phyloP scores from a whole-genome alignment of 805 yeast genomes.

The Nakazawaea pomicola region DNA sequence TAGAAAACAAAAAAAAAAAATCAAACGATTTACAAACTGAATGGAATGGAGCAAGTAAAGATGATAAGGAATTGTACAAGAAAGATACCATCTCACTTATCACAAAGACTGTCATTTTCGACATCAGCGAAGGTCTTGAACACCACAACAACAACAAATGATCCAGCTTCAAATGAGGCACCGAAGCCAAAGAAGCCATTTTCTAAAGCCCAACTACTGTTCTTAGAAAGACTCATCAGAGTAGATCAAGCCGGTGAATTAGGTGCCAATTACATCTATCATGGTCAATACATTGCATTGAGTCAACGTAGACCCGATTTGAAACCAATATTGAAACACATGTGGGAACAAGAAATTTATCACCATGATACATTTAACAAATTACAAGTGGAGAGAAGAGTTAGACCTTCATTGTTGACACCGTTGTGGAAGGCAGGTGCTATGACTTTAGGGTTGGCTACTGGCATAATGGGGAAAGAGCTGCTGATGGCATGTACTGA shows the following conservation, averaged over 20 bases:
- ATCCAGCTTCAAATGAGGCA: background rate
- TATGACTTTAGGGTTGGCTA: slow-evolving; percentile 74
- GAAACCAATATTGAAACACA: slow-evolving; percentile 78
- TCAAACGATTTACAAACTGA: background rate
- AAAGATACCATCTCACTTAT: background rate
- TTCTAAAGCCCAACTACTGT: slow-evolving; percentile 57
- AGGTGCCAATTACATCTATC: slow-evolving; percentile 90
- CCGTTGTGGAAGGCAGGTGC: slow-evolving; percentile 96
- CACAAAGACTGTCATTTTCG: background rate
- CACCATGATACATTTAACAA: slow-evolving; percentile 84
- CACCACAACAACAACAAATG: background rate
- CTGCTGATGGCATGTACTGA: slow-evolving; percentile 99
- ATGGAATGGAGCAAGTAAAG: background rate
- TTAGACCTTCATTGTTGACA: slow-evolving; percentile 86
- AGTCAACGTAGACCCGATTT: slow-evolving; percentile 67
- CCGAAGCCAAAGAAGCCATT: slow-evolving; percentile 1
- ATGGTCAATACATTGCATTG: slow-evolving; percentile 81
- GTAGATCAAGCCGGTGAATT: slow-evolving; percentile 98
- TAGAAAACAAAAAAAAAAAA: too few relatives aligned
- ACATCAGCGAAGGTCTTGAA: too few relatives aligned
- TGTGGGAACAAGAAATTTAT: slow-evolving; percentile 97
- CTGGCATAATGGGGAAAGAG: slow-evolving; percentile 84
- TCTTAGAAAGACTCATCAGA: slow-evolving; percentile 67
- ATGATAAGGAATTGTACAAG: background rate
- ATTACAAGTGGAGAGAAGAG: slow-evolving; percentile 70